phyloP scores from a whole-genome alignment of 768 basidiomycete genomes.

The Hydnum rufescens region DNA sequence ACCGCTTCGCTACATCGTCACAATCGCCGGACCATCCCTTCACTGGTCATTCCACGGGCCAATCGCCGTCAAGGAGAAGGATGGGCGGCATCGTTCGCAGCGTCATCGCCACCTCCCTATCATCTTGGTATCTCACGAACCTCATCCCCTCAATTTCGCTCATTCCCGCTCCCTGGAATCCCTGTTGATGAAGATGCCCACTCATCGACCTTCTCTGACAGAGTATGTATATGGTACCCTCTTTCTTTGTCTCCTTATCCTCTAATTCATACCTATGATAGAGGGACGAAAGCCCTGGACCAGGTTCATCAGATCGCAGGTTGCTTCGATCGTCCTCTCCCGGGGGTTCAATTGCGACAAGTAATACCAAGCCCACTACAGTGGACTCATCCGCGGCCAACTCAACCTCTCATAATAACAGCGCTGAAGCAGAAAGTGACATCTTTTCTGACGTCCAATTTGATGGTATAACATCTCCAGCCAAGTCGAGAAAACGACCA shows the following conservation, averaged over 20 bases:
- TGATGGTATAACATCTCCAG: constrained; percentile 9
- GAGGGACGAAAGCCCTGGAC: background rate
- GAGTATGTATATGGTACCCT: too few relatives aligned
- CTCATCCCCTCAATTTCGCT: background rate
- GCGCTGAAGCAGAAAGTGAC: background rate
- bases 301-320: background rate
- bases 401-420: background rate
- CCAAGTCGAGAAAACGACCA: constrained; percentile 14
- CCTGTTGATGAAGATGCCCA: too few relatives aligned
- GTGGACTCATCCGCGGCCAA: too few relatives aligned
- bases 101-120: background rate
- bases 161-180: too few relatives aligned
- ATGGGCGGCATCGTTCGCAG: background rate
- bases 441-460: background rate
- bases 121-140: background rate
- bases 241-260: too few relatives aligned
- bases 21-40: background rate
- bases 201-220: too few relatives aligned
- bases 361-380: background rate
- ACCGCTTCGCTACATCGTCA: background rate
- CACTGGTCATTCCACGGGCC: background rate
- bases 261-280: too few relatives aligned
- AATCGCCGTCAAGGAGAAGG: background rate
- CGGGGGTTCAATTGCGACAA: background rate
- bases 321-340: background rate